These are phyloP conservation scores for Tylopilus subfusipes DNA, from an alignment of 768 basidiomycete genomes.

Conservation along the genomic window DNA sequence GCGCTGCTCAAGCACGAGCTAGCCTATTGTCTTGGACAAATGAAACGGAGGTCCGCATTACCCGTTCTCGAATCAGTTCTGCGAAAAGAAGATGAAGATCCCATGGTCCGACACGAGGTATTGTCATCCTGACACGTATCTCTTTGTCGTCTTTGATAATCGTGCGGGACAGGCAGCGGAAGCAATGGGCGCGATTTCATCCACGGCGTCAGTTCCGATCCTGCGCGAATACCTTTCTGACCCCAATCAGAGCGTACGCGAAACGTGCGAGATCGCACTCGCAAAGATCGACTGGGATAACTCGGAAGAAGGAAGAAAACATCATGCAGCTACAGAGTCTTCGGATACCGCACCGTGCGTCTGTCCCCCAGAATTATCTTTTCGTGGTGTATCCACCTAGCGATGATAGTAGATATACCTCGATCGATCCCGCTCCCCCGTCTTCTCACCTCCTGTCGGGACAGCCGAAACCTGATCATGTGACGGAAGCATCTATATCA, in stretches of 20 bases:
- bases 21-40: conserved; percentile 95
- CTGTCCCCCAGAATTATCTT: background rate
- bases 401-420: conserved; percentile 60
- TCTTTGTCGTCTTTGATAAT: conserved; percentile 7
- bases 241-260: conserved; percentile 70
- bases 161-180: conserved; percentile 77
- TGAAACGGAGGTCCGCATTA: conserved; percentile 68
- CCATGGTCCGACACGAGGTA: conserved; percentile 98
- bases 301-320: conserved; percentile 63
- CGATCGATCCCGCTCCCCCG: conserved; percentile 88
- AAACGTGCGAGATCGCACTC: conserved; percentile 97
- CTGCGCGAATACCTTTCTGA: conserved; percentile 72
- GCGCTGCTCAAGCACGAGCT: conserved; percentile 95
- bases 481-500: conserved; percentile 46
- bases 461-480: conserved; percentile 48
- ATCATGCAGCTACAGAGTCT: conserved; percentile 34
- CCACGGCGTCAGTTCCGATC: conserved; percentile 58
- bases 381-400: background rate
- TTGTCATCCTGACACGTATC: conserved; percentile 11
- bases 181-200: conserved; percentile 93
- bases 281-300: conserved; percentile 93
- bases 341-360: conserved; percentile 37
- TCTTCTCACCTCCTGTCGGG: conserved; percentile 60
- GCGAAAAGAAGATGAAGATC: conserved; percentile 65
- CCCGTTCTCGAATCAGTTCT: conserved; percentile 78